Conservation (phyloP, 1,139 yeast genomes). For the Hemisphaericaspora xylanilytica region DNA sequence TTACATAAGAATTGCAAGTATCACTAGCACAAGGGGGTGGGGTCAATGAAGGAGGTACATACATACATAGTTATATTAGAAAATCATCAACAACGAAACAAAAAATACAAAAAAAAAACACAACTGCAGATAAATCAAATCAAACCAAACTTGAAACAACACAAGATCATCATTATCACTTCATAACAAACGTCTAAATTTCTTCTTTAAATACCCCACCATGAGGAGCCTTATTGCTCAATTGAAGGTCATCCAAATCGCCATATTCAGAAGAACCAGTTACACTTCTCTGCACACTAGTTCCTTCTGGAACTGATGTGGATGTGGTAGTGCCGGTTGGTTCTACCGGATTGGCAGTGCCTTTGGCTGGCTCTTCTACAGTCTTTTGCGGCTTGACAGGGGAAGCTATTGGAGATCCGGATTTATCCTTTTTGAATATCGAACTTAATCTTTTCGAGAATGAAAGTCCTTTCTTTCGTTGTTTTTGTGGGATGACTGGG, state of each 20-base stretch:
- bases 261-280: constrained; percentile 11
- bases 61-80: too few relatives aligned
- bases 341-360: constrained; percentile 7
- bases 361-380: constrained; percentile 6
- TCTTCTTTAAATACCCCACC: constrained; percentile 49
- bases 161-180: too few relatives aligned
- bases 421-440: constrained; percentile 12
- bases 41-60: background rate
- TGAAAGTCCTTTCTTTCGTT: constrained; percentile 11
- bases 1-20: too few relatives aligned
- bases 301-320: constrained; percentile 4
- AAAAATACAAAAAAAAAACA: background rate
- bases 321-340: constrained; percentile 6
- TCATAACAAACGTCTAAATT: too few relatives aligned
- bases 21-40: too few relatives aligned
- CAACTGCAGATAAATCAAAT: too few relatives aligned
- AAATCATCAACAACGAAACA: too few relatives aligned
- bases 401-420: constrained; percentile 1
- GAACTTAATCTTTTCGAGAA: constrained; percentile 14
- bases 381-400: constrained; percentile 6
- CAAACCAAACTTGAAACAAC: too few relatives aligned
- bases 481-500: background rate
- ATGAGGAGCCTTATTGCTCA: constrained; percentile 21
- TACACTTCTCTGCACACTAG: constrained; percentile 10
- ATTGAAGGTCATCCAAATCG: constrained; percentile 20